These are phyloP conservation scores for Globisporangium perplexum DNA, from an alignment of 352 stramenopile genomes.

Conservation along the genomic window DNA sequence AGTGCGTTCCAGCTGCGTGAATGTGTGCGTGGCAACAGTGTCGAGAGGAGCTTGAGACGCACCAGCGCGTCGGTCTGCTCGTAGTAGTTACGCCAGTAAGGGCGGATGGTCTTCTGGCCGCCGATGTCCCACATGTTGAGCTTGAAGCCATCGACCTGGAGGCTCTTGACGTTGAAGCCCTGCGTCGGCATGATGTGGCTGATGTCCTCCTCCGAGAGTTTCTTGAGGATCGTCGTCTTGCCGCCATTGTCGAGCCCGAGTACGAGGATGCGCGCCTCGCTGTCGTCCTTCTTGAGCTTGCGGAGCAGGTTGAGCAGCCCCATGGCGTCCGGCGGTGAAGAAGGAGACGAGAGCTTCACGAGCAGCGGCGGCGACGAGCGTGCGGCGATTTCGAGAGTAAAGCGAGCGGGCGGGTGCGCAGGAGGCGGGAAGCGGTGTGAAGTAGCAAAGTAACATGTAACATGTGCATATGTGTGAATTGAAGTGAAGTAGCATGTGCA, in stretches of 20 bases:
- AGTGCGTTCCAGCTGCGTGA: too few relatives aligned
- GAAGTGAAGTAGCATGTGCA: too few relatives aligned
- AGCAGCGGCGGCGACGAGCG: too few relatives aligned
- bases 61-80: slow-evolving; percentile 94
- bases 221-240: slow-evolving; percentile 97
- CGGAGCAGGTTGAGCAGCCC: slow-evolving; percentile 91
- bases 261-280: slow-evolving; percentile 93
- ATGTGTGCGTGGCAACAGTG: too few relatives aligned
- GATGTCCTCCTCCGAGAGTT: slow-evolving; percentile 94
- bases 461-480: too few relatives aligned
- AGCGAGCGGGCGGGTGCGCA: too few relatives aligned
- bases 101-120: slow-evolving; percentile 98
- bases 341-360: too few relatives aligned
- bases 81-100: slow-evolving; percentile 99
- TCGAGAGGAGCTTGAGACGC: slow-evolving; percentile 4
- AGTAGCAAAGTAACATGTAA: too few relatives aligned
- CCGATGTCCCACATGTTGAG: slow-evolving; percentile 99
- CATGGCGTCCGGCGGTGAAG: slow-evolving; percentile 43
- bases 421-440: too few relatives aligned
- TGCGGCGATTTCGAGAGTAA: too few relatives aligned
- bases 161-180: slow-evolving; percentile 96
- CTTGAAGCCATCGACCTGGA: slow-evolving; percentile 95
- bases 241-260: slow-evolving; percentile 94
- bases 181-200: slow-evolving; percentile 92
- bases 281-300: slow-evolving; percentile 95